phyloP scores from a whole-genome alignment of 306 rosid genomes.

The Canavalia ensiformis region DNA sequence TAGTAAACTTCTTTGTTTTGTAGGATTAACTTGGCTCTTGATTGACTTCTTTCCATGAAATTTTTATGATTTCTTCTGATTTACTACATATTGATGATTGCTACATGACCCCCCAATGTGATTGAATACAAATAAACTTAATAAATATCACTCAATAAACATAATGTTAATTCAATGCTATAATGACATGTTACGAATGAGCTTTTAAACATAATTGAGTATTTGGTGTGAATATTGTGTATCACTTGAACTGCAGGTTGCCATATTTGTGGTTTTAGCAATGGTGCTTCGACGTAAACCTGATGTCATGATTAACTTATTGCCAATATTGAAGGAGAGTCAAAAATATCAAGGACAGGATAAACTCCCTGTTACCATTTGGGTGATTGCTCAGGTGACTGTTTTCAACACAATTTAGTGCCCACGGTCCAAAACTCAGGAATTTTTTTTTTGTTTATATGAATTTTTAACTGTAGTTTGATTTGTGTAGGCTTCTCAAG shows the following conservation, averaged over 20 bases:
- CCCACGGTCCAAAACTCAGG: not conserved
- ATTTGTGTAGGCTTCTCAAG: constrained; percentile 57
- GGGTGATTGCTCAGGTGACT: constrained; percentile 65
- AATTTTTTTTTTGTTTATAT: not conserved
- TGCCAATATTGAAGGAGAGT: constrained; percentile 57
- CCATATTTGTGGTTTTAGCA: constrained; percentile 62
- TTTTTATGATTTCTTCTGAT: not conserved
- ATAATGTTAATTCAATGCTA: constrained; percentile 17
- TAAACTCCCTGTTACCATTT: constrained; percentile 56
- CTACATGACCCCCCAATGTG: constrained; percentile 11
- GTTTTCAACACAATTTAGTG: constrained; percentile 28
- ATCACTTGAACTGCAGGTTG: constrained; percentile 55
- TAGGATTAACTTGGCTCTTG: constrained; percentile 16
- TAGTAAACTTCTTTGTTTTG: constrained; percentile 26
- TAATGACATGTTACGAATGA: constrained; percentile 20
- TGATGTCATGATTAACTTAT: constrained; percentile 58
- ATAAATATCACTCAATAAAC: not conserved
- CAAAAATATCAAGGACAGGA: constrained; percentile 57
- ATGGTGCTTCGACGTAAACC: constrained; percentile 60
- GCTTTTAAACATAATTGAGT: constrained; percentile 7
- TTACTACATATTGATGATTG: constrained; percentile 20
- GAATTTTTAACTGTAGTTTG: constrained; percentile 38
- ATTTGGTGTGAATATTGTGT: constrained; percentile 16
- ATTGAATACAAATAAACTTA: not conserved
- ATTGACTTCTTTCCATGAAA: constrained; percentile 22